These are phyloP conservation scores for Colletotrichum lupini DNA, from an alignment of 2,329 filamentous ascomycete genomes.

Conservation along the genomic window DNA sequence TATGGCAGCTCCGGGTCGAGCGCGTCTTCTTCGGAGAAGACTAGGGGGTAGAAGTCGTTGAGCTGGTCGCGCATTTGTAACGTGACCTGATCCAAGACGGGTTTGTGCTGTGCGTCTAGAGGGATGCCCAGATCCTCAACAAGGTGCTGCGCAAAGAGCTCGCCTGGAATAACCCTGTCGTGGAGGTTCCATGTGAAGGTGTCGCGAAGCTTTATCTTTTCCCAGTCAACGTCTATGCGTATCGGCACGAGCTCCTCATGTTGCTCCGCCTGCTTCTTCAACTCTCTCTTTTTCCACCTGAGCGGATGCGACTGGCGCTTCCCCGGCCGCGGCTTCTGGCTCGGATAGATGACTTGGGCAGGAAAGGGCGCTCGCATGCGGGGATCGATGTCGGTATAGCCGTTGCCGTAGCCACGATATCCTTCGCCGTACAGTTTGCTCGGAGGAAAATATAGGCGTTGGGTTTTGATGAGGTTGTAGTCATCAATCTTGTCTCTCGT, in stretches of 20 bases:
- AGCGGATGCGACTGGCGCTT: constrained; percentile 79
- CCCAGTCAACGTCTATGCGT: constrained; percentile 91
- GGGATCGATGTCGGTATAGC: constrained; percentile 72
- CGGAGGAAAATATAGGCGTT: constrained; percentile 66
- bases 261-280: constrained; percentile 87
- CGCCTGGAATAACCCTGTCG: constrained; percentile 82
- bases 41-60: constrained; percentile 91
- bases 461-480: constrained; percentile 70
- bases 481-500: constrained; percentile 77
- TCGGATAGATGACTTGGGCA: constrained; percentile 76
- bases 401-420: constrained; percentile 91
- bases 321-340: constrained; percentile 79
- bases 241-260: constrained; percentile 92
- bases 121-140: constrained; percentile 89
- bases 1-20: constrained; percentile 92
- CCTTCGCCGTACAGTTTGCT: constrained; percentile 75
- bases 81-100: constrained; percentile 69
- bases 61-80: constrained; percentile 88
- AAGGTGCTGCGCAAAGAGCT: constrained; percentile 88
- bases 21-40: constrained; percentile 89
- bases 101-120: constrained; percentile 67
- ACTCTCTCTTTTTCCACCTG: constrained; percentile 81
- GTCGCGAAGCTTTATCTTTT: constrained; percentile 94
- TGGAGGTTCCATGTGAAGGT: constrained; percentile 99
- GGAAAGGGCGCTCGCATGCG: constrained; percentile 33